These are phyloP conservation scores for Colletotrichum theobromicola DNA, from an alignment of 2,329 filamentous ascomycete species.

Conservation along the genomic window DNA sequence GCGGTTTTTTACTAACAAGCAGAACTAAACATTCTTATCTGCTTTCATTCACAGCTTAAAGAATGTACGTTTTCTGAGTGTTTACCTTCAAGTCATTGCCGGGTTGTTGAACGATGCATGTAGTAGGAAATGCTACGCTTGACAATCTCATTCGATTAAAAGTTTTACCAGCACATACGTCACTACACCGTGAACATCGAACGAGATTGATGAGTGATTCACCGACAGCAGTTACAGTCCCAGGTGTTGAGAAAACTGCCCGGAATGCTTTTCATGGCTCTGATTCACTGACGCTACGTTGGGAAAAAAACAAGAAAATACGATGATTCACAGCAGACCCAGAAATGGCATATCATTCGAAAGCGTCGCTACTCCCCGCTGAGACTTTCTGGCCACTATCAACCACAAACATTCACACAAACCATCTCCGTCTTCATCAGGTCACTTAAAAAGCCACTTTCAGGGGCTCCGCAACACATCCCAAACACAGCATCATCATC, in stretches of 20 bases:
- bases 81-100: no score
- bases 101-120: accelerated
- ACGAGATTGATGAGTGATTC: not conserved
- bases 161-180: no score
- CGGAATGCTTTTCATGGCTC: not conserved
- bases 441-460: not conserved
- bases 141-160: no score
- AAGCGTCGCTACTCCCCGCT: accelerated
- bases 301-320: not conserved
- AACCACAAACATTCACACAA: not conserved
- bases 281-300: accelerated
- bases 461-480: not conserved
- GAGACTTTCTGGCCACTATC: not conserved
- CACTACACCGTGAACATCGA: no score
- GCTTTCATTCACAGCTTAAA: no score
- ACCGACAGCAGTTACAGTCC: accelerated
- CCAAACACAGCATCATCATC: not conserved
- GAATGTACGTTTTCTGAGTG: no score
- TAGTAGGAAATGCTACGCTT: no score
- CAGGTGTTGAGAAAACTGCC: not conserved
- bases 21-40: no score
- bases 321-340: not conserved
- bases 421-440: not conserved
- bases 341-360: not conserved
- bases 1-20: no score